Evolutionary conservation across 2,329 filamentous ascomycete genomes (phyloP).

Genomic region (Alternaria arbusti): DNA sequence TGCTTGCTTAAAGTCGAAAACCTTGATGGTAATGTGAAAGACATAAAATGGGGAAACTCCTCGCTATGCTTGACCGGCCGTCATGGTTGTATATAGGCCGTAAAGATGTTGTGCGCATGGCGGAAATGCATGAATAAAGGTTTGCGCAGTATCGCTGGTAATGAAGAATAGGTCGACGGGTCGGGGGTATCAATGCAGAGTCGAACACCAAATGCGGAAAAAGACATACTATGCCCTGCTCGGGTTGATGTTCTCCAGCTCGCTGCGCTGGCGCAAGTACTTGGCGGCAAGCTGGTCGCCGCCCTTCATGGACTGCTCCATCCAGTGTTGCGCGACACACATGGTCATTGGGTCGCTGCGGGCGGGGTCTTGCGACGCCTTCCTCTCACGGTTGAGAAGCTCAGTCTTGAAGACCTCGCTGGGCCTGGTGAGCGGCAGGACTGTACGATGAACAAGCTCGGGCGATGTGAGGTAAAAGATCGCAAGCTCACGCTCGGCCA

Average conservation of each 20-base stretch:
- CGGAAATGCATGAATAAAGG: constrained; percentile 4
- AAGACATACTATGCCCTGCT: constrained; percentile 40
- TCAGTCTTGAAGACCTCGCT: constrained; percentile 90
- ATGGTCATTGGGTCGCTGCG: constrained; percentile 85
- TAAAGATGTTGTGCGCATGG: constrained; percentile 12
- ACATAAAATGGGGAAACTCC: constrained; percentile 9
- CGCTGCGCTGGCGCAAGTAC: constrained; percentile 75
- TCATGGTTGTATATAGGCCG: constrained; percentile 5
- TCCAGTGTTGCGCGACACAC: constrained; percentile 97
- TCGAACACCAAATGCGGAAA: constrained; percentile 21
- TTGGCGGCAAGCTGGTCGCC: constrained; percentile 84
- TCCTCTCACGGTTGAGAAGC: constrained; percentile 71
- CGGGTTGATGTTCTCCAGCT: constrained; percentile 63
- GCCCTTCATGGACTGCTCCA: constrained; percentile 86
- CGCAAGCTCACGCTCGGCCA: constrained; percentile 89
- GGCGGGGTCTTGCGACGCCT: constrained; percentile 62
- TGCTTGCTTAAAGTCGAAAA: constrained; percentile 11
- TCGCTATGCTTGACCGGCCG: constrained; percentile 15
- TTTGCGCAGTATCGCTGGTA: background rate
- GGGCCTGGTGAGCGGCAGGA: constrained; percentile 82
- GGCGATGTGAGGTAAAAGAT: constrained; percentile 93
- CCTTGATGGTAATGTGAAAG: background rate
- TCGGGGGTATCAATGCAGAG: constrained; percentile 17
- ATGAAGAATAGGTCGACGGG: background rate
- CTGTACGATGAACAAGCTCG: constrained; percentile 79